Conservation (phyloP, 1,139 yeast species). For the Casaregolazyma suthepensis region DNA sequence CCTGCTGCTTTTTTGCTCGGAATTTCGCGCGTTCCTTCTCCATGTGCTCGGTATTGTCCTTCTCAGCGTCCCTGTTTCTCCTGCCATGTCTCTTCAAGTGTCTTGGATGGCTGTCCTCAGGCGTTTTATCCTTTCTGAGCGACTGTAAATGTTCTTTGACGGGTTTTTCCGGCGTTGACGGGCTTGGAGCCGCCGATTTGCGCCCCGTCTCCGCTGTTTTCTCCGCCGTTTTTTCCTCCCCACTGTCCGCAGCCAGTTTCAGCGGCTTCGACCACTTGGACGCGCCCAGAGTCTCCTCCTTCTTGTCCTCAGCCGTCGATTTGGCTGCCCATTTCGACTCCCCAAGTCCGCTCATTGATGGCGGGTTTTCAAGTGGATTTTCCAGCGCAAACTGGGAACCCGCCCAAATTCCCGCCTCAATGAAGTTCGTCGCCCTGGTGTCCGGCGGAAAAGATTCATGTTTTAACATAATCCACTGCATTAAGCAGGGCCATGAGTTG, state of each 20-base stretch:
- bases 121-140: not conserved
- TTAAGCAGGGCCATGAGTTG: constrained; percentile 75
- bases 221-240: not conserved
- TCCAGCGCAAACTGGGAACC: no score
- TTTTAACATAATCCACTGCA: constrained; percentile 78
- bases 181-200: not conserved
- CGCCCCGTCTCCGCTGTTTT: not conserved
- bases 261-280: constrained; percentile 1
- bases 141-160: not conserved
- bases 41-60: constrained; percentile 1
- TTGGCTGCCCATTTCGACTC: constrained; percentile 3
- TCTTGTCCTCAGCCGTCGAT: not conserved
- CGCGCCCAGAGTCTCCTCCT: not conserved
- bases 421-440: constrained; percentile 88
- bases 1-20: not conserved
- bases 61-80: not conserved
- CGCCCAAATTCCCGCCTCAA: constrained; percentile 25
- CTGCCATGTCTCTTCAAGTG: not conserved
- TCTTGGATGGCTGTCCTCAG: not conserved
- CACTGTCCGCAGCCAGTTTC: not conserved
- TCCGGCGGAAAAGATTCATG: constrained; percentile 97
- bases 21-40: not conserved
- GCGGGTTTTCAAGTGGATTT: not conserved
- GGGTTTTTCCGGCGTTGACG: not conserved
- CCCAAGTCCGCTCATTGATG: constrained; percentile 4